Conservation (phyloP, 2,329 filamentous ascomycete species). For the Ophiostoma piceae region DNA sequence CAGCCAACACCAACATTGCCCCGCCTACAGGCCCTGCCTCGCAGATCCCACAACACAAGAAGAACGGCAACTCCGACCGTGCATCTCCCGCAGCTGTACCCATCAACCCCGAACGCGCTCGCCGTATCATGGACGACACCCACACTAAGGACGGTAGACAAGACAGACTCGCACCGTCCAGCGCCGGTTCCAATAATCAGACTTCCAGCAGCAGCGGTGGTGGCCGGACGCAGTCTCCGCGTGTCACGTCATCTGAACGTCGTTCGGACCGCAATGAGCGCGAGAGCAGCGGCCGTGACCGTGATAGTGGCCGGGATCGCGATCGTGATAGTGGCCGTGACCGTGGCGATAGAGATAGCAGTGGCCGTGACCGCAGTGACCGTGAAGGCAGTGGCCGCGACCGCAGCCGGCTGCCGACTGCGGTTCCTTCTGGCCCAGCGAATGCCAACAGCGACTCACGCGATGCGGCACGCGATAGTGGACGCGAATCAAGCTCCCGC, state of each 20-base stretch:
- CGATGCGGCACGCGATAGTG: not conserved
- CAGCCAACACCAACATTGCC: not conserved
- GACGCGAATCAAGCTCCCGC: conserved; percentile 24
- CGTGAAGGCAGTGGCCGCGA: conserved; percentile 18
- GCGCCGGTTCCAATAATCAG: not conserved
- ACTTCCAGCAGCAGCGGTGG: not conserved
- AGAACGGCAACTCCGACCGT: conserved; percentile 20
- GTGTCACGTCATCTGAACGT: conserved; percentile 37
- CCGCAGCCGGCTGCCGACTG: conserved; percentile 35
- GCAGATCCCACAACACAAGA: conserved; percentile 6
- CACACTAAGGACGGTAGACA: conserved; percentile 30
- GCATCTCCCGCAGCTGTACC: conserved; percentile 39
- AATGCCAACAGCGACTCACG: conserved; percentile 5
- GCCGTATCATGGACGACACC: conserved; percentile 46
- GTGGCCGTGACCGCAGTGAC: conserved; percentile 43
- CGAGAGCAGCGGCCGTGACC: conserved; percentile 40
- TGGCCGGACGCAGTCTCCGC: conserved; percentile 45
- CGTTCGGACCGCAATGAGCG: conserved; percentile 36
- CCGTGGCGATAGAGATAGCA: not conserved
- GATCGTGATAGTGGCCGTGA: conserved; percentile 33
- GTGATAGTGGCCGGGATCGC: conserved; percentile 28
- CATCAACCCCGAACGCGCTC: conserved; percentile 53
- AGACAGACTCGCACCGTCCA: not conserved
- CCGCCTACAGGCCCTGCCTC: conserved; percentile 15
- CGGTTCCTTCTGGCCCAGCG: not conserved